Evolutionary conservation across 441 rosid species (phyloP), one percentile per base, ranked within the genome.

Genomic region (Omphalea diandra): DNA sequence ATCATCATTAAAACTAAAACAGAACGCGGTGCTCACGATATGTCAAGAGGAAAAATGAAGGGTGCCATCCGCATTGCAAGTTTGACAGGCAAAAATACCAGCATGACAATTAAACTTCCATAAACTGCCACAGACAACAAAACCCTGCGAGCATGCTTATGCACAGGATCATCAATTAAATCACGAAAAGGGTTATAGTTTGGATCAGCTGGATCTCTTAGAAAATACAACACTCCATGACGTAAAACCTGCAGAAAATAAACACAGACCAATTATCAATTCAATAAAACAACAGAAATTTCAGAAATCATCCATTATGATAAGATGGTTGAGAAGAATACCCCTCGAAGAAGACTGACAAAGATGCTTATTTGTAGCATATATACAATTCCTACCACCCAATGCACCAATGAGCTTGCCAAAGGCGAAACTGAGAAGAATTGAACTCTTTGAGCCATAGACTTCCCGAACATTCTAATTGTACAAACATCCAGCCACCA

Each of bases 401-500:
- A 95, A 76, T 95, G 99, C 67, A 95, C 83, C 82, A 95, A 82
- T n/a, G 99, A 92, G 76, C 99, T 93, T 66, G 98, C 97, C 71
- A 95, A 76, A 49, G 99, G 99, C 78, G 97, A 93, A 62, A 87
- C 75, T 58, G 95, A 82, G 61, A 90, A 88, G 82, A 89, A 95
- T 33, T 86, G 93, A 65, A 88, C 90, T 72, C 99, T 86, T 63
- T 89, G 89, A 72, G 92, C 79, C 98, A 95, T 90, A 17, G 98
- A 83, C 83, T 87, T 95, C 75, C 97, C 97, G 83, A 93, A 95
- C 97, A 95, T 90, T 85, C 91, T 83, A 66, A 90, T 81, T 0
- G 99, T 95, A 74, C 99, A 95, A 58, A 90, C 88, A 88, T 95
- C 99, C 53, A 95, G 77, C 99, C 99, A 95, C 99, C 99, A 95